Evolutionary conservation across 2,329 filamentous ascomycete species (phyloP).

Genomic region (Calonectria pseudoturangicola): DNA sequence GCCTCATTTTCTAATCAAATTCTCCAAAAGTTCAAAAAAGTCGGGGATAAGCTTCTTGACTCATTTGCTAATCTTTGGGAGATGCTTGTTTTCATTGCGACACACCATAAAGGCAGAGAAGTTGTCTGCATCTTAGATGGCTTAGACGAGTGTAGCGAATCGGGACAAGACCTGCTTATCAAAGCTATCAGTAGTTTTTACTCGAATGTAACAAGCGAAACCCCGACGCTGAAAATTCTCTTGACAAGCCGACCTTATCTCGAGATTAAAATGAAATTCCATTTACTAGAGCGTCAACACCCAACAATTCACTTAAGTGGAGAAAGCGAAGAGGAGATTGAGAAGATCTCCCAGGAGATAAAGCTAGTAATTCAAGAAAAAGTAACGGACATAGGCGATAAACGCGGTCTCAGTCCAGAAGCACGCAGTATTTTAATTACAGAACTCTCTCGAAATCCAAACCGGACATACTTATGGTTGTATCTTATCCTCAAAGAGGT

Average conservation of each 20-base stretch:
- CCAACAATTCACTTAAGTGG: slow-evolving; percentile 47
- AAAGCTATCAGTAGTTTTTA: neutral
- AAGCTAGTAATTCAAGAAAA: slow-evolving; percentile 42
- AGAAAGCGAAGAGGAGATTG: slow-evolving; percentile 45
- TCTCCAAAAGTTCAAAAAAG: neutral
- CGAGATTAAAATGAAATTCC: slow-evolving; percentile 49
- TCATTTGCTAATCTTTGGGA: neutral
- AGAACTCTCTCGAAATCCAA: slow-evolving; percentile 39
- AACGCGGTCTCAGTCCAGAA: slow-evolving; percentile 3
- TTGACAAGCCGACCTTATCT: slow-evolving; percentile 58
- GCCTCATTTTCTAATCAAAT: neutral
- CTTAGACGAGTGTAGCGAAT: neutral
- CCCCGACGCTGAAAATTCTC: slow-evolving; percentile 59
- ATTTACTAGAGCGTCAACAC: slow-evolving; percentile 8
- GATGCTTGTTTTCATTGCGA: neutral
- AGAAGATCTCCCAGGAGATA: slow-evolving; percentile 49
- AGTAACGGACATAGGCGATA: slow-evolving; percentile 22
- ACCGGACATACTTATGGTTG: slow-evolving; percentile 55
- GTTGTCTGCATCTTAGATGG: neutral
- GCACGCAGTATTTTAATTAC: slow-evolving; percentile 40
- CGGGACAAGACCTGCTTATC: neutral
- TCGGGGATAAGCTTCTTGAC: neutral
- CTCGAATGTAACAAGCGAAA: neutral
- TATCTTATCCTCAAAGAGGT: slow-evolving; percentile 47
- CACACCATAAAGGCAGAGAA: neutral